Conservation (phyloP, 495 filamentous ascomycete genomes). For the Diplogelasinospora grovesii region DNA sequence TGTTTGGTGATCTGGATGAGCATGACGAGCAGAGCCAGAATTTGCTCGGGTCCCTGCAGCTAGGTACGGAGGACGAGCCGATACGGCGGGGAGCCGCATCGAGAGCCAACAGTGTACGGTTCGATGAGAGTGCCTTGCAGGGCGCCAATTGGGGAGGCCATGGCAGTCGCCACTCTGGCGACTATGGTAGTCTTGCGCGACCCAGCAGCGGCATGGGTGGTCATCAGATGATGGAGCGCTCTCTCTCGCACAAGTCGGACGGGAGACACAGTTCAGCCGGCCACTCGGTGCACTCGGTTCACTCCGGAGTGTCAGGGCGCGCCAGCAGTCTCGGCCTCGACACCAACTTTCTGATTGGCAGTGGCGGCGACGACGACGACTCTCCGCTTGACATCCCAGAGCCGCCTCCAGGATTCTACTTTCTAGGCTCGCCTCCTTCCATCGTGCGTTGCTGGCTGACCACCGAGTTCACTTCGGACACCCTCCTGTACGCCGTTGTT, state of each 20-base stretch:
- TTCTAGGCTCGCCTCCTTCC: constrained; percentile 79
- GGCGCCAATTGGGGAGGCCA: constrained; percentile 76
- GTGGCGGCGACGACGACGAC: constrained; percentile 53
- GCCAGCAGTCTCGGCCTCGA: constrained; percentile 80
- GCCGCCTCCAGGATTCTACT: constrained; percentile 75
- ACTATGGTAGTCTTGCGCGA: constrained; percentile 68
- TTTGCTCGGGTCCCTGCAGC: constrained; percentile 64
- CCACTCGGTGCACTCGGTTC: constrained; percentile 65
- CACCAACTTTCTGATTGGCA: constrained; percentile 56
- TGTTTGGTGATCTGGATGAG: constrained; percentile 58
- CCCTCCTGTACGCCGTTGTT: constrained; percentile 82
- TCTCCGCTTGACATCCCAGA: constrained; percentile 59
- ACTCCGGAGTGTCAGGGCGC: constrained; percentile 61
- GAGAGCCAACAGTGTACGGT: constrained; percentile 95
- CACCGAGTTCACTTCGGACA: constrained; percentile 74
- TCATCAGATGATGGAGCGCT: constrained; percentile 75
- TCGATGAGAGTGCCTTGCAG: constrained; percentile 92
- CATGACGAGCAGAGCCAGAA: constrained; percentile 75
- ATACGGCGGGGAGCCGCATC: constrained; percentile 73
- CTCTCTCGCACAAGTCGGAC: constrained; percentile 90
- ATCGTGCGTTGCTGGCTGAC: constrained; percentile 96
- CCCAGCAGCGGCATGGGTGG: constrained; percentile 76
- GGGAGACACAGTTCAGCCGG: constrained; percentile 90
- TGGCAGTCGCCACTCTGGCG: constrained; percentile 68
- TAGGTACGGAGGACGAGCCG: constrained; percentile 79